Evolutionary conservation across 495 filamentous ascomycete genomes (phyloP).

Genomic region (Aspergillus sclerotiicarbonarius): DNA sequence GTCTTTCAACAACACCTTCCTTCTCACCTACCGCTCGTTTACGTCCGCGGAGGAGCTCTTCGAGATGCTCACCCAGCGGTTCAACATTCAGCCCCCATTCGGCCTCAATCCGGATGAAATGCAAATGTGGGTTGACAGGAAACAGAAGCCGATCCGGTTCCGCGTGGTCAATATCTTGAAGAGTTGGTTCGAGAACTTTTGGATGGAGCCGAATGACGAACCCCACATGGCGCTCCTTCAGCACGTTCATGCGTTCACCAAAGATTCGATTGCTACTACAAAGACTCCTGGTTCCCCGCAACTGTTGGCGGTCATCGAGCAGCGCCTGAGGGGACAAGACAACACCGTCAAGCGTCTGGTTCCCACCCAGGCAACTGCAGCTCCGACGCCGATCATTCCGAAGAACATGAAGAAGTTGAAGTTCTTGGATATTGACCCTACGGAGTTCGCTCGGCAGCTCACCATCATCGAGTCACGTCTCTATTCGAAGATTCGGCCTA

Average conservation of each 20-base stretch:
- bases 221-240: constrained; percentile 80
- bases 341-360: constrained; percentile 82
- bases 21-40: constrained; percentile 94
- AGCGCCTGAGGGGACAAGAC: constrained; percentile 82
- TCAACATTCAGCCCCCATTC: constrained; percentile 89
- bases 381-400: constrained; percentile 85
- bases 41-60: constrained; percentile 88
- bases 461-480: constrained; percentile 95
- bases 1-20: constrained; percentile 96
- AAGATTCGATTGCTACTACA: constrained; percentile 85
- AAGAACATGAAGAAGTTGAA: constrained; percentile 99
- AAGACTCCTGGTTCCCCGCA: constrained; percentile 83
- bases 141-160: constrained; percentile 94
- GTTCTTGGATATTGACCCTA: constrained; percentile 94
- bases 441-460: constrained; percentile 92
- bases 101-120: constrained; percentile 73
- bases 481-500: constrained; percentile 92
- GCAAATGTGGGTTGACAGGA: constrained; percentile 85
- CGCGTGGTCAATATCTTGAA: constrained; percentile 96
- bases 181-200: constrained; percentile 96
- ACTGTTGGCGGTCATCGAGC: constrained; percentile 80
- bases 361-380: constrained; percentile 72
- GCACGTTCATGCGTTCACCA: constrained; percentile 85
- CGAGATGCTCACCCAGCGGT: constrained; percentile 85
- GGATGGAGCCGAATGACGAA: constrained; percentile 93